These are phyloP conservation scores for Didymella lethalis DNA, from an alignment of 2,329 filamentous ascomycete species.

Conservation along the genomic window DNA sequence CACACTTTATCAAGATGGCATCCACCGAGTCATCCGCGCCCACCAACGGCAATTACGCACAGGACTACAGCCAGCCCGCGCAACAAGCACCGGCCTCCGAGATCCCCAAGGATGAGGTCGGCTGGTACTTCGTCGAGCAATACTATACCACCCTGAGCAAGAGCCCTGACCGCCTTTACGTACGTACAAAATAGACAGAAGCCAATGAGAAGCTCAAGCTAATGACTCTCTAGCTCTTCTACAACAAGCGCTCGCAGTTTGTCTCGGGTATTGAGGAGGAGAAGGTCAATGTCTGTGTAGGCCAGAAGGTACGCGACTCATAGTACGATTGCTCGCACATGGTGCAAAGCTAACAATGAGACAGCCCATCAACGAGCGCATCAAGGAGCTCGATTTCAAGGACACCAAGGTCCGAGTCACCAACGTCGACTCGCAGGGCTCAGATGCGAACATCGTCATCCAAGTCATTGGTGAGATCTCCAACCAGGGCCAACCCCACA, in stretches of 20 bases:
- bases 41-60: constrained; percentile 60
- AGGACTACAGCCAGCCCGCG: constrained; percentile 49
- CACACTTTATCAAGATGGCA: constrained; percentile 42
- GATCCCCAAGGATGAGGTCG: constrained; percentile 88
- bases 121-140: constrained; percentile 99
- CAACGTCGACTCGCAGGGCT: constrained; percentile 96
- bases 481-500: constrained; percentile 88
- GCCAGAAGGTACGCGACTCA: constrained; percentile 75
- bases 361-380: constrained; percentile 91
- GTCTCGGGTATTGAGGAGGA: constrained; percentile 92
- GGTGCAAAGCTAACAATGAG: constrained; percentile 7
- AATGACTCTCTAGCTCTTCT: constrained; percentile 72
- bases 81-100: constrained; percentile 48
- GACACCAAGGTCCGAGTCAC: constrained; percentile 98
- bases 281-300: constrained; percentile 83
- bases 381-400: constrained; percentile 91
- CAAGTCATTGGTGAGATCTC: constrained; percentile 98
- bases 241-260: constrained; percentile 94
- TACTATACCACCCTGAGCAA: constrained; percentile 99
- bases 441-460: constrained; percentile 92
- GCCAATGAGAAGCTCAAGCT: constrained; percentile 23
- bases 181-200: constrained; percentile 40
- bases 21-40: constrained; percentile 48
- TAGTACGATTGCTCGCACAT: neutral
- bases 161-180: constrained; percentile 88